These are phyloP conservation scores for Schizonepeta tenuifolia DNA, from an alignment of 257 asterid genomes.

Conservation along the genomic window DNA sequence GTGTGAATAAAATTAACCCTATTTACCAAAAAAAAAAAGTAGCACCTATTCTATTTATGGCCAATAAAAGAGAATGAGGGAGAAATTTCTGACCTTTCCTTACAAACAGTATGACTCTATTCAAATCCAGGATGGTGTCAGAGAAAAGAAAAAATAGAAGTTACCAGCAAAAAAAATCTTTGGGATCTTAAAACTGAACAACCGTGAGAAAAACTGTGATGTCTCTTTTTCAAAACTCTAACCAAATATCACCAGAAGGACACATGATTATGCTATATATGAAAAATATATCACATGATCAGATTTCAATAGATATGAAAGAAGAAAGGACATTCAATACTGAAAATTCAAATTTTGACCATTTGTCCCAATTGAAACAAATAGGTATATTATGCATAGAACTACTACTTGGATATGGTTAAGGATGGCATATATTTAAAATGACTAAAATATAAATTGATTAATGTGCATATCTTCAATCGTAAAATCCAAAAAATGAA, in stretches of 20 bases:
- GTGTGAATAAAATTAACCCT: too few relatives aligned
- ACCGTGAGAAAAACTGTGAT: not conserved
- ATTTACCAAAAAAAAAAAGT: too few relatives aligned
- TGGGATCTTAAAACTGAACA: conserved; percentile 21
- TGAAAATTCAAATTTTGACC: not conserved
- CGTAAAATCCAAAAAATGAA: not conserved
- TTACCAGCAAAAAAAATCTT: not conserved
- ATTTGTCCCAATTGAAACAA: conserved; percentile 14
- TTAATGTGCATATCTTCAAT: conserved; percentile 1
- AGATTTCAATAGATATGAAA: not conserved
- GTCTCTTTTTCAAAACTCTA: not conserved
- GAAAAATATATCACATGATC: not conserved
- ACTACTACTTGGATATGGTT: not conserved
- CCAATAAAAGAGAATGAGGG: not conserved
- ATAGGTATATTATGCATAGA: not conserved
- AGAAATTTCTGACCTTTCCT: conserved; percentile 12
- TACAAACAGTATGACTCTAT: conserved; percentile 12
- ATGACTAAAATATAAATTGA: not conserved
- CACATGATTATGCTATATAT: not conserved
- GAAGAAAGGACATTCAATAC: conserved; percentile 12
- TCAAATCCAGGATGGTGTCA: not conserved
- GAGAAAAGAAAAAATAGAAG: not conserved
- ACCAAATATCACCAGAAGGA: conserved; percentile 2
- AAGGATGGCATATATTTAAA: not conserved
- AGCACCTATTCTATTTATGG: conserved; percentile 3